These are phyloP conservation scores for Emergomyces orientalis DNA, from an alignment of 2,329 filamentous ascomycete genomes.

Conservation along the genomic window DNA sequence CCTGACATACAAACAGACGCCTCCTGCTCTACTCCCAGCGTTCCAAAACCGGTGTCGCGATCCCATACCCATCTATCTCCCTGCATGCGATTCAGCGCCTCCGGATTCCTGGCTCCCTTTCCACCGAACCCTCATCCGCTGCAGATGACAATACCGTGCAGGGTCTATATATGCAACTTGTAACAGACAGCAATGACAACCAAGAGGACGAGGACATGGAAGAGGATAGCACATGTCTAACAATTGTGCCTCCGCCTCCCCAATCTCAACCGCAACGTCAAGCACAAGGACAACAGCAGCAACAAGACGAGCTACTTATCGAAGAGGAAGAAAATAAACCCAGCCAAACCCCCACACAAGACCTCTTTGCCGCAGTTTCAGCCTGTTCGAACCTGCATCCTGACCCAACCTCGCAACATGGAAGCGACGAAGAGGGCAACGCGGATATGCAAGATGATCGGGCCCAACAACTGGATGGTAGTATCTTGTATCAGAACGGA, in stretches of 20 bases:
- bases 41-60: slow-evolving; percentile 32
- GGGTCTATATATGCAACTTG: slow-evolving; percentile 42
- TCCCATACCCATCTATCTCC: slow-evolving; percentile 42
- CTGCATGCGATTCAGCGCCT: slow-evolving; percentile 42
- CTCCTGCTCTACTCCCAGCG: slow-evolving; percentile 35
- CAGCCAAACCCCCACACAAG: slow-evolving; percentile 31
- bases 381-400: slow-evolving; percentile 43
- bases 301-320: slow-evolving; percentile 5
- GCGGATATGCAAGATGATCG: slow-evolving; percentile 19
- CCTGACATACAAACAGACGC: slow-evolving; percentile 27
- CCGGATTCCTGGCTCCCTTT: slow-evolving; percentile 24
- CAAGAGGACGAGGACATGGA: slow-evolving; percentile 30
- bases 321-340: slow-evolving; percentile 21
- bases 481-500: slow-evolving; percentile 30
- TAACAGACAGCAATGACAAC: slow-evolving; percentile 24
- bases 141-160: slow-evolving; percentile 27
- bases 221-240: slow-evolving; percentile 36
- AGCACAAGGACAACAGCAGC: slow-evolving; percentile 9
- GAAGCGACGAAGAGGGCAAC: slow-evolving; percentile 28
- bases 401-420: slow-evolving; percentile 32
- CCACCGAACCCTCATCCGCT: not conserved
- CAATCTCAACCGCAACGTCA: slow-evolving; percentile 6
- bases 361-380: slow-evolving; percentile 38
- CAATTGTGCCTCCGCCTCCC: slow-evolving; percentile 31
- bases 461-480: slow-evolving; percentile 9